Evolutionary conservation across 768 basidiomycete species (phyloP).

Genomic region (Lactarius akahatsu): DNA sequence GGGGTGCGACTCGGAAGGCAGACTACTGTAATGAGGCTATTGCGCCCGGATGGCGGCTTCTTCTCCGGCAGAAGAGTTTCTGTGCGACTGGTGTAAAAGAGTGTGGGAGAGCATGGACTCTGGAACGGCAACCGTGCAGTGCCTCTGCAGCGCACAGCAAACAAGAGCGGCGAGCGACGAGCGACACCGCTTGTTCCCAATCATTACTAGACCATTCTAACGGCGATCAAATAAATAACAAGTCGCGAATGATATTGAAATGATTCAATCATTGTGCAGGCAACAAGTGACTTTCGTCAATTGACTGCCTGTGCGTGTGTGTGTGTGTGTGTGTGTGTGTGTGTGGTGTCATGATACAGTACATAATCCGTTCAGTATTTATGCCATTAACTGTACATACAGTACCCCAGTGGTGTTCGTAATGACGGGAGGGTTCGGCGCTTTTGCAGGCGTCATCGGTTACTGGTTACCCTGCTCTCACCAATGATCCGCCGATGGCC

Average conservation of each 20-base stretch:
- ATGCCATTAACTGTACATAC: neutral
- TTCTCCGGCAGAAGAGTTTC: neutral
- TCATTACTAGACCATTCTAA: slow-evolving; percentile 28
- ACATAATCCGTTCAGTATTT: neutral
- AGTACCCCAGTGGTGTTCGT: neutral
- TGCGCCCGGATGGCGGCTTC: slow-evolving; percentile 1
- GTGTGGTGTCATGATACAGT: neutral
- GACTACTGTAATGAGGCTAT: neutral
- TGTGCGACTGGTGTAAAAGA: neutral
- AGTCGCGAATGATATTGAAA: neutral
- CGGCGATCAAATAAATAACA: slow-evolving; percentile 23
- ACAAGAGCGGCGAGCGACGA: neutral
- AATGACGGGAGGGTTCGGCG: neutral
- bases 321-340: neutral
- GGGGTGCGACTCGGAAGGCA: too few relatives aligned
- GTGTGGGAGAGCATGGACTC: neutral
- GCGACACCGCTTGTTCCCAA: slow-evolving; percentile 13
- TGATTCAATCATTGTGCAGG: slow-evolving; percentile 5
- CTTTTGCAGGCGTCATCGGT: neutral
- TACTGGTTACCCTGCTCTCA: neutral
- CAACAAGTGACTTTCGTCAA: neutral
- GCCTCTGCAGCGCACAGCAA: neutral
- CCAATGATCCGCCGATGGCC: neutral
- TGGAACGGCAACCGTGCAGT: neutral
- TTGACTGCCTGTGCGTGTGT: neutral